Conservation (phyloP, 345 rosid species). For the Eucalyptus guilfoylei region DNA sequence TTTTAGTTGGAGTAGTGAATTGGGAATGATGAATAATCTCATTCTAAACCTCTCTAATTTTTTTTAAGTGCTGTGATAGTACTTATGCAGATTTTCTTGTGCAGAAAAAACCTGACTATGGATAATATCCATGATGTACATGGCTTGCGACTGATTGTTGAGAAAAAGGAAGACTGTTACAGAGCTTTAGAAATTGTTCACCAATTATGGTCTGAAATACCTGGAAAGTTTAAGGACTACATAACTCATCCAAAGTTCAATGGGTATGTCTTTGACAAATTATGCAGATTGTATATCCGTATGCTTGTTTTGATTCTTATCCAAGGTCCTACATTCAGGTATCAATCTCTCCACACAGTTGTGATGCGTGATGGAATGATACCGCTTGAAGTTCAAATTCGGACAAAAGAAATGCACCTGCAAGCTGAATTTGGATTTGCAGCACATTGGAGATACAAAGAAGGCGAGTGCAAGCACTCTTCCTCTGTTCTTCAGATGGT, state of each 20-base stretch:
- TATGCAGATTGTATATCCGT: background rate
- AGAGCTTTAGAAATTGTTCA: slow-evolving; percentile 63
- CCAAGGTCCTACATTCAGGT: slow-evolving; percentile 21
- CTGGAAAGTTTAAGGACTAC: slow-evolving; percentile 90
- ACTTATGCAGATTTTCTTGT: background rate
- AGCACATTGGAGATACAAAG: slow-evolving; percentile 98
- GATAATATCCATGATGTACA: slow-evolving; percentile 95
- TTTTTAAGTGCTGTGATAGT: background rate
- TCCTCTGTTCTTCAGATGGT: slow-evolving; percentile 91
- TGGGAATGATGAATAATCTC: background rate
- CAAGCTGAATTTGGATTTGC: slow-evolving; percentile 97
- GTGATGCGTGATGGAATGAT: slow-evolving; percentile 62
- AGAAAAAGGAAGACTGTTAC: slow-evolving; percentile 73
- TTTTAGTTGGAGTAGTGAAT: background rate
- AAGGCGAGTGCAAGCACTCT: slow-evolving; percentile 72
- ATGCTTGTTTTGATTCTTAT: background rate
- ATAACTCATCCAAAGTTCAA: slow-evolving; percentile 71
- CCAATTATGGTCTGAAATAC: slow-evolving; percentile 78
- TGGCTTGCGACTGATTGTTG: slow-evolving; percentile 81
- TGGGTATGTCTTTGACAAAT: slow-evolving; percentile 35
- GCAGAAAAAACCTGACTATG: slow-evolving; percentile 79
- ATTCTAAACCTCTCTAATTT: background rate
- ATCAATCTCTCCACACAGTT: slow-evolving; percentile 80
- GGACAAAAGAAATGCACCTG: slow-evolving; percentile 92
- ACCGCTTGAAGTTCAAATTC: slow-evolving; percentile 94